Conservation (phyloP, 257 asterid genomes). For the Gardenia jasminoides region DNA sequence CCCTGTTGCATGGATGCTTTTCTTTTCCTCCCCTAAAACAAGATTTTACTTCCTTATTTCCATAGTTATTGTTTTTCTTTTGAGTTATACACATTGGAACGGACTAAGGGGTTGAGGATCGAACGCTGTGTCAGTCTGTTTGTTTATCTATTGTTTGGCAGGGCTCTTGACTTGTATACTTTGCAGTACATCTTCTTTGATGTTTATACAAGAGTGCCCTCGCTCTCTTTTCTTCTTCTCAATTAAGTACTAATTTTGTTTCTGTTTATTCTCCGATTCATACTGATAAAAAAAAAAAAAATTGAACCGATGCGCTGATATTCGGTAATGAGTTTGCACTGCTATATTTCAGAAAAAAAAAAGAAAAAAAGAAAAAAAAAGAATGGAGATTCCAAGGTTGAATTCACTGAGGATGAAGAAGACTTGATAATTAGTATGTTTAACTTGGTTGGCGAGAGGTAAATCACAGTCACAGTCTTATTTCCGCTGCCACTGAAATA, state of each 20-base stretch:
- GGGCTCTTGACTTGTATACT: no score
- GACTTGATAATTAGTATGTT: conserved; percentile 21
- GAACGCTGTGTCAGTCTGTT: neutral
- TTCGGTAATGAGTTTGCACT: neutral
- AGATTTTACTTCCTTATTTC: neutral
- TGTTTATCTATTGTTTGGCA: no score
- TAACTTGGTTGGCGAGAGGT: conserved; percentile 24
- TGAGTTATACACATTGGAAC: neutral
- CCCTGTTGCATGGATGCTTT: neutral
- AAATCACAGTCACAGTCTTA: no score
- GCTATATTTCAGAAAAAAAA: conserved; percentile 18
- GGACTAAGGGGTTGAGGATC: neutral
- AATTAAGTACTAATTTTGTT: neutral
- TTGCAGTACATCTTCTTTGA: neutral
- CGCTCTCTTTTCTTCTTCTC: no score
- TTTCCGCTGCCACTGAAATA: neutral
- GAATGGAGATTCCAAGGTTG: neutral
- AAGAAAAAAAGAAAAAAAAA: no score
- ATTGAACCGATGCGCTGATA: neutral
- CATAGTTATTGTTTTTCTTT: no score
- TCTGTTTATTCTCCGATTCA: neutral
- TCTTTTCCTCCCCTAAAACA: no score
- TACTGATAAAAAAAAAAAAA: neutral
- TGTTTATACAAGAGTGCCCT: neutral
- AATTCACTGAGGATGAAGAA: conserved; percentile 18